Evolutionary conservation across 345 rosid species (phyloP), one percentile per base, ranked within the genome.

Genomic region (Brassica napus): DNA sequence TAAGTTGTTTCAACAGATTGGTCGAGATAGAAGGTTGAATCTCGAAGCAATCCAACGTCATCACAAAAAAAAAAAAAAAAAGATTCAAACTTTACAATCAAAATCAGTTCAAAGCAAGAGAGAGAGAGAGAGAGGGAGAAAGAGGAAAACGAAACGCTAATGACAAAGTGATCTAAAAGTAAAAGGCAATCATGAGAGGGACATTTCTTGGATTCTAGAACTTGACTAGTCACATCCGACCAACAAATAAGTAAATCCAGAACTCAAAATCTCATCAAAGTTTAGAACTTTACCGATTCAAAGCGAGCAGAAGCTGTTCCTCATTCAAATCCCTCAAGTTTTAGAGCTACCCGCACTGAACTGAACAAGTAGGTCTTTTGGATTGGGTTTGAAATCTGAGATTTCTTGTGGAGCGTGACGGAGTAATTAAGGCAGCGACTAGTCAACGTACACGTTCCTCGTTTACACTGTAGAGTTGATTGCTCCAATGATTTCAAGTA

Each of bases 311-410:
- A 64, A 71, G 80, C 39, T 39, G 59, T 8, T 64, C 9, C 32
- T 63, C 4, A 39, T 39, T 39, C 71, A 80, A 69, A 63, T 55
- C 59, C 57, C 12, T 55, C 1, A 67, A 32, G 21, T 59, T 65
- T 16, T 12, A 39, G 55, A 74, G 34, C 60, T 68, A 78, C 2
- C 49, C 16, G 68, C 71, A 71, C 72, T 77, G 71, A 49, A 71
- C 72, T 77, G 71, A 39, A 39, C 47, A 49, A n/a, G 14, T 49
- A 49, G 57, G 52, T 67, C 32, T 58, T 26, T 35, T 16, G 60
- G 49, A 65, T 78, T 71, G 69, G 75, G 69, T 79, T 79, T 34
- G 76, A 74, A 80, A 80, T 74, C 79, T 75, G 76, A 69, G 79
- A 9, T 75, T 68, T 63, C 72, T 37, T 75, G 75, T 52, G 64